A percentile compares a stretch with the other conserved stretches of the same genome.
These are phyloP conservation scores for Yamadazyma membranifaciens DNA, from an alignment of 1,139 yeast species.

Conservation along the genomic window DNA sequence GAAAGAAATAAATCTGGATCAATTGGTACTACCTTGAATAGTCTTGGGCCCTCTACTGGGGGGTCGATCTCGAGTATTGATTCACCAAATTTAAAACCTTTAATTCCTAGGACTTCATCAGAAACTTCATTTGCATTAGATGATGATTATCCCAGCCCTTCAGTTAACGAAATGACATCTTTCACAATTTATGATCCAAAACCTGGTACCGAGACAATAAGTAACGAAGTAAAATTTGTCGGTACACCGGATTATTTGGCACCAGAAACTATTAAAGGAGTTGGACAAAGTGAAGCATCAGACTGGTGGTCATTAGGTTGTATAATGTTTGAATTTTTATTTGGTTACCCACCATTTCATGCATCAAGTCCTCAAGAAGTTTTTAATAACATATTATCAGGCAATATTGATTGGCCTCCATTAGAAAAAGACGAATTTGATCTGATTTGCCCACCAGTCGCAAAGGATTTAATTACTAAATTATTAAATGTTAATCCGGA, in stretches of 20 bases:
- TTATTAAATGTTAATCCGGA: slow-evolving; percentile 64
- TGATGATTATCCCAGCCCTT: slow-evolving; percentile 39
- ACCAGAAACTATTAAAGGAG: slow-evolving; percentile 90
- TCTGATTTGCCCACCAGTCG: slow-evolving; percentile 59
- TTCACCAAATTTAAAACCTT: slow-evolving; percentile 51
- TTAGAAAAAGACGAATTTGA: slow-evolving; percentile 53
- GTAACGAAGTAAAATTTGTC: slow-evolving; percentile 53
- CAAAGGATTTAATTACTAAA: slow-evolving; percentile 68
- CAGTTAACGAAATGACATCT: slow-evolving; percentile 30
- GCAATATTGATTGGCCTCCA: slow-evolving; percentile 83
- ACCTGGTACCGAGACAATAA: background rate
- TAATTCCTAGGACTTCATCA: slow-evolving; percentile 47
- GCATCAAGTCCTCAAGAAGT: slow-evolving; percentile 78
- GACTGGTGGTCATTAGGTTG: slow-evolving; percentile 99
- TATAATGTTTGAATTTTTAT: slow-evolving; percentile 84
- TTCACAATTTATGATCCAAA: slow-evolving; percentile 74
- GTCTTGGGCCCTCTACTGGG: slow-evolving; percentile 2
- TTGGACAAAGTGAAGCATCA: slow-evolving; percentile 79
- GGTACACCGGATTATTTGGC: slow-evolving; percentile 99
- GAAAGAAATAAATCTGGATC: slow-evolving; percentile 2
- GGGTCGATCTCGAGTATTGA: slow-evolving; percentile 39
- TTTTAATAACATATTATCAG: slow-evolving; percentile 72
- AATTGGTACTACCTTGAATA: slow-evolving; percentile 1
- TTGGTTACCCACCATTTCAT: slow-evolving; percentile 95
- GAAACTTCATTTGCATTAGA: slow-evolving; percentile 59